Base-by-base conservation (phyloP, 2,329 filamentous ascomycete species). In the Fusarium incarnatum region DNA sequence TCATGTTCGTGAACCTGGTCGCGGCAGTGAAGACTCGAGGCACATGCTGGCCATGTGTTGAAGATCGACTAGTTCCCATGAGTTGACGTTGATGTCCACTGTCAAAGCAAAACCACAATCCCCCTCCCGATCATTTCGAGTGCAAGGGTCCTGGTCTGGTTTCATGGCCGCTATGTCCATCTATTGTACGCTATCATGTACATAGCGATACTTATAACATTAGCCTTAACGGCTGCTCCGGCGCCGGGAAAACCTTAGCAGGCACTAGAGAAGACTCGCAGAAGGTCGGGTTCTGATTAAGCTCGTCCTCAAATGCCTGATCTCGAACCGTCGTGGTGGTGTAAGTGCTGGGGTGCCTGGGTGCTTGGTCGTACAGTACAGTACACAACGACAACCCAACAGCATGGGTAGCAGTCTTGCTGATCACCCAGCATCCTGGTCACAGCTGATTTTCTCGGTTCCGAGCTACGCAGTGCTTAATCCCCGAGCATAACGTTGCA, bases 131-230 rank as follows among this genome's bases (percentile, higher is more conserved):
- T 52, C 50, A 60, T 50, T 53, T 63, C 57, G 57, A 55, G 28
- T 58, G 61, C 71, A 53, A 60, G 63, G 68, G 55, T 32, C 54
- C 54, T 34, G 46, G 58, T 16, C 49, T 56, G 25, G 61, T 70
- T 65, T 67, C 63, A 71, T 49, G 57, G 50, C 56, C 64, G 53
- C 67, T 65, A 52, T 58, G 47, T 32, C 30, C 54, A 30, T 57
- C 6, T 37, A 62, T 60, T 37, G 42, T n/a, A 47, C 57, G 27
- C 49, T 57, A 63, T 42, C 28, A 34, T 56, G 60, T 70, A 54
- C 60, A 45, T 60, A 22, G 27, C 45, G 48, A 56, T 64, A 67
- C 64, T 22, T 53, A 18, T 6, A 58, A 55, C 37, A 56, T 59
- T 72, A 25, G 32, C 23, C 13, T 27, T 59, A 34, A 61, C 34